A percentile compares a stretch with the other conserved stretches of the same genome.
phyloP scores from a whole-genome alignment of 2,329 filamentous ascomycete species.

The Microdochium bolleyi region DNA sequence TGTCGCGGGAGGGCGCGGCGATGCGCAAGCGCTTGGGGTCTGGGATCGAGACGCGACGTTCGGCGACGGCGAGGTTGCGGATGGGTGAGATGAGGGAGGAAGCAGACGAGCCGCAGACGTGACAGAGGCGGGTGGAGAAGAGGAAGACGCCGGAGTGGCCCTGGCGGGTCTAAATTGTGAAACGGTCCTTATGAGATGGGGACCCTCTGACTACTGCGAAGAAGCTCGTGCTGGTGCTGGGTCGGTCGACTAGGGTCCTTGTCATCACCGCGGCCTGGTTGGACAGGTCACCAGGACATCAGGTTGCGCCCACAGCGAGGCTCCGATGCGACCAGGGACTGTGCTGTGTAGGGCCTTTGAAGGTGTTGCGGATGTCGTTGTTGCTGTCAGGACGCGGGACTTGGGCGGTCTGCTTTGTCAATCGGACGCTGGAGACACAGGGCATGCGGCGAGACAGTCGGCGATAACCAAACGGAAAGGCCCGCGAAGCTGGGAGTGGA shows the following conservation, averaged over 20 bases:
- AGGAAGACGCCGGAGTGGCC: background rate
- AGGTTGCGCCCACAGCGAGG: background rate
- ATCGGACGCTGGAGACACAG: too few relatives aligned
- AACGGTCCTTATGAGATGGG: background rate
- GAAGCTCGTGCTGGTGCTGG: background rate
- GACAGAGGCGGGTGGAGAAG: constrained; percentile 1
- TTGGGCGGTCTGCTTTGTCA: too few relatives aligned
- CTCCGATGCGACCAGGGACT: too few relatives aligned
- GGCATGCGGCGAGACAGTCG: background rate
- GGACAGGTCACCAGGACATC: background rate
- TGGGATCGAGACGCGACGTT: background rate
- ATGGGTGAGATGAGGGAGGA: constrained; percentile 5
- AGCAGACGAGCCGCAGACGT: constrained; percentile 1
- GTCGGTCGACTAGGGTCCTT: too few relatives aligned
- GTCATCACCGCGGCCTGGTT: background rate
- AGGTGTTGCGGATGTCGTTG: too few relatives aligned
- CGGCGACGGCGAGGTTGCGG: background rate
- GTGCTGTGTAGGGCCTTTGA: too few relatives aligned
- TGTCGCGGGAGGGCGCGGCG: background rate
- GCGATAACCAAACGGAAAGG: background rate
- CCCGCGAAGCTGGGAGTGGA: background rate
- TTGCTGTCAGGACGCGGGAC: too few relatives aligned
- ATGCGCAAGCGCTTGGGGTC: background rate
- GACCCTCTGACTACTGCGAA: too few relatives aligned
- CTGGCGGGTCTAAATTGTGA: background rate